These are phyloP conservation scores for Solanum ossicruentum DNA, from an alignment of 257 asterid genomes.

Conservation along the genomic window DNA sequence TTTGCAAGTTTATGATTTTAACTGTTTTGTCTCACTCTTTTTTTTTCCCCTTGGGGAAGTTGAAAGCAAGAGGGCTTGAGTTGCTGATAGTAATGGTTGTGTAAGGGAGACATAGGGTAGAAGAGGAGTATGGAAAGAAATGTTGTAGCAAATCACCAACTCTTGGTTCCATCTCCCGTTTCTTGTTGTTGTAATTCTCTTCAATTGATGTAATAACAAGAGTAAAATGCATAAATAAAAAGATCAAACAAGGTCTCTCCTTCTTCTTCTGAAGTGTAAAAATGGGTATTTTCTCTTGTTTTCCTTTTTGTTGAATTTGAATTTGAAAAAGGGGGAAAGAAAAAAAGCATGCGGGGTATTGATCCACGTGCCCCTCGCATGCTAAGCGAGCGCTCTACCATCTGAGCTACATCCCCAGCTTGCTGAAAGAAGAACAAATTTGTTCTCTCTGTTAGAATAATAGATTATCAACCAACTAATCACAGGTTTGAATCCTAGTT, in stretches of 20 bases:
- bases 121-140: neutral
- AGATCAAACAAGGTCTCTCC: neutral
- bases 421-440: neutral
- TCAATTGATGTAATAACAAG: neutral
- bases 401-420: conserved; percentile 51
- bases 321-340: neutral
- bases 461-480: too few species aligned
- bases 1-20: neutral
- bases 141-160: neutral
- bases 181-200: neutral
- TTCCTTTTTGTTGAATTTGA: neutral
- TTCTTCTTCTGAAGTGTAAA: neutral
- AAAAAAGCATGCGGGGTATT: conserved; percentile 21
- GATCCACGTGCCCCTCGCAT: conserved; percentile 41
- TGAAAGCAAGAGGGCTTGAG: neutral
- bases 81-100: neutral
- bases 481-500: too few species aligned
- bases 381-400: conserved; percentile 54
- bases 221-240: neutral
- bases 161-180: neutral
- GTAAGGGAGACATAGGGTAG: neutral
- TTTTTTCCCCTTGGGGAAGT: neutral
- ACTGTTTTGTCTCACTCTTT: neutral
- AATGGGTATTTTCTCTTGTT: neutral
- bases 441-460: too few species aligned